phyloP scores from a whole-genome alignment of 2,329 filamentous ascomycete species.

The Exophiala sp. region DNA sequence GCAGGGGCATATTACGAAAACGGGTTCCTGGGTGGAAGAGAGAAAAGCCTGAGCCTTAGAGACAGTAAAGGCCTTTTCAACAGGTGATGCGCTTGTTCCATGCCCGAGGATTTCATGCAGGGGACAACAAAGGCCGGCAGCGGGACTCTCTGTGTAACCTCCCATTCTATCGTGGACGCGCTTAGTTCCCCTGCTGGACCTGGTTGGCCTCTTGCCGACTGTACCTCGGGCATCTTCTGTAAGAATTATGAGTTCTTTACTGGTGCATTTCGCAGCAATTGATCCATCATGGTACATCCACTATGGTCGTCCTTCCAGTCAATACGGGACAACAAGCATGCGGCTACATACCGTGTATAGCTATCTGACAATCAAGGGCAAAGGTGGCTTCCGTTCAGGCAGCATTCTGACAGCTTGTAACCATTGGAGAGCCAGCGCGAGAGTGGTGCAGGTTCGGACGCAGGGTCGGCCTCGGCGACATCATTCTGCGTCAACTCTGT shows the following conservation, averaged over 20 bases:
- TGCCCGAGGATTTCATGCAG: slow-evolving; percentile 17
- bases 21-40: background rate
- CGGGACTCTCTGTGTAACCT: background rate
- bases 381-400: background rate
- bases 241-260: no score
- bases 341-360: no score
- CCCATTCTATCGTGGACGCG: slow-evolving; percentile 7
- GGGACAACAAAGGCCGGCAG: slow-evolving; percentile 11
- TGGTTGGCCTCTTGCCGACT: no score
- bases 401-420: background rate
- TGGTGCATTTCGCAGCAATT: no score
- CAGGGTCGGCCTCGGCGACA: slow-evolving; percentile 13
- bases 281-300: no score
- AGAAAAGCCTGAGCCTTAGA: background rate
- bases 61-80: background rate
- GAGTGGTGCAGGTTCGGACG: background rate
- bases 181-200: slow-evolving; percentile 4
- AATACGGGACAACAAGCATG: no score
- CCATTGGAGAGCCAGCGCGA: background rate
- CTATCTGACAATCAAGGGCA: no score
- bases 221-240: no score
- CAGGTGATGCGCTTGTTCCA: background rate
- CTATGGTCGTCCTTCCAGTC: no score
- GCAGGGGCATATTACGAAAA: no score
- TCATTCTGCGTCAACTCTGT: slow-evolving; percentile 14